phyloP scores from a whole-genome alignment of 148 eudicot species.

The Diospyros kaki region DNA sequence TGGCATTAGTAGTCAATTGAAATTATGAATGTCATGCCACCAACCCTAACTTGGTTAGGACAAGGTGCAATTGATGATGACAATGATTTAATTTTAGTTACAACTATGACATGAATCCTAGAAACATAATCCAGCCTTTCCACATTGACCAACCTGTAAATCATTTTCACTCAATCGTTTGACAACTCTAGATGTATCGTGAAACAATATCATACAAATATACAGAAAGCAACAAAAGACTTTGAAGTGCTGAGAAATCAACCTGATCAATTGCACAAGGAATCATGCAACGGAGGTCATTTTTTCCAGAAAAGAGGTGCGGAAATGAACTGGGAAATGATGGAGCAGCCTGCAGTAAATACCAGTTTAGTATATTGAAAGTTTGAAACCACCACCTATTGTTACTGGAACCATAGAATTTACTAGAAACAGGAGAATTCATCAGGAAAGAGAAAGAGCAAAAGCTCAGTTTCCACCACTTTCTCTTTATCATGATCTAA shows the following conservation, averaged over 20 bases:
- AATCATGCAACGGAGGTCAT: constrained; percentile 84
- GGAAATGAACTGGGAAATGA: constrained; percentile 96
- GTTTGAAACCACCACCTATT: background rate
- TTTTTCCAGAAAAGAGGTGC: constrained; percentile 70
- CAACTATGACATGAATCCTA: background rate
- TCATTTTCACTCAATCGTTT: background rate
- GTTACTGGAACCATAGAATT: background rate
- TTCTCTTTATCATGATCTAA: background rate
- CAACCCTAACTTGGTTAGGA: too few relatives aligned
- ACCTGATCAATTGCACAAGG: constrained; percentile 99
- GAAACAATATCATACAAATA: background rate
- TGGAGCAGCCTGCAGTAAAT: constrained; percentile 77
- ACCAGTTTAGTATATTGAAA: constrained; percentile 5
- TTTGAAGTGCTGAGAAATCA: constrained; percentile 8
- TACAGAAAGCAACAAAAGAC: background rate
- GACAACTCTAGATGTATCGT: background rate
- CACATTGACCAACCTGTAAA: background rate
- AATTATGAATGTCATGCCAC: too few relatives aligned
- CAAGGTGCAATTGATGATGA: too few relatives aligned
- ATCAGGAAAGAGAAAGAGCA: background rate
- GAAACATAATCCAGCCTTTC: constrained; percentile 6
- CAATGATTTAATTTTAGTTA: background rate
- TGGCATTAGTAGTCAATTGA: too few relatives aligned
- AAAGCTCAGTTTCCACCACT: background rate
- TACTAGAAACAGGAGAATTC: background rate